Base-by-base conservation (phyloP, 2,329 filamentous ascomycete species). In the Alternaria novae-zelandiae region DNA sequence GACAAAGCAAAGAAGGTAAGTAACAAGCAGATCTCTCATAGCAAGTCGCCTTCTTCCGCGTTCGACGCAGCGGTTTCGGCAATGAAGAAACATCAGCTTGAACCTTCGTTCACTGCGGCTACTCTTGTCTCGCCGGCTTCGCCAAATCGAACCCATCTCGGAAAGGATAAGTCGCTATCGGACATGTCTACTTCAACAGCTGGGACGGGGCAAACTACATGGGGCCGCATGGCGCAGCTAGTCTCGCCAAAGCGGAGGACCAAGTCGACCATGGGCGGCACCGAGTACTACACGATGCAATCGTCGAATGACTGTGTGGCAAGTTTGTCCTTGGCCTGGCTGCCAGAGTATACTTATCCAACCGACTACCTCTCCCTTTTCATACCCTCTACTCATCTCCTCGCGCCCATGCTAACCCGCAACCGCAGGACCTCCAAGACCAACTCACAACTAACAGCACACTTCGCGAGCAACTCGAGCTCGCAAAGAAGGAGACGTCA, bases 1-100 rank as follows among this genome's bases (percentile, higher is more conserved):
- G 78, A 79, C 12, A 74, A 74, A 43, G 76, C 72, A 32, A 79
- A 75, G 67, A 79, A 78, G 75, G 78, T 80, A 78, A 79, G 78
- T 68, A 66, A 54, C 32, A 62, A 56, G 32, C 77, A 78, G 66
- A 57, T 74, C 63, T 67, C 67, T 65, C 65, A 68, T 60, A 67
- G 62, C 51, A 68, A 66, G 32, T 61, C 66, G 46, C 58, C 59
- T 57, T 66, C 64, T 28, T 70, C 69, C 25, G 66, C 70, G 10
- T 75, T 73, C 61, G 69, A 73, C 43, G 51, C 69, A 55, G 67
- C 68, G 17, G 64, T 71, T 45, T 72, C 66, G 15, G 62, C 66
- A 30, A 68, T 72, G 64, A 68, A 64, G 53, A 67, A 55, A 55
- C 64, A 61, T 26, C 64, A 61, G 45, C 64, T 74, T 25, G 64